Evolutionary conservation across 108 stramenopile genomes (phyloP).

Genomic region (Fistulifera pelliculosa): DNA sequence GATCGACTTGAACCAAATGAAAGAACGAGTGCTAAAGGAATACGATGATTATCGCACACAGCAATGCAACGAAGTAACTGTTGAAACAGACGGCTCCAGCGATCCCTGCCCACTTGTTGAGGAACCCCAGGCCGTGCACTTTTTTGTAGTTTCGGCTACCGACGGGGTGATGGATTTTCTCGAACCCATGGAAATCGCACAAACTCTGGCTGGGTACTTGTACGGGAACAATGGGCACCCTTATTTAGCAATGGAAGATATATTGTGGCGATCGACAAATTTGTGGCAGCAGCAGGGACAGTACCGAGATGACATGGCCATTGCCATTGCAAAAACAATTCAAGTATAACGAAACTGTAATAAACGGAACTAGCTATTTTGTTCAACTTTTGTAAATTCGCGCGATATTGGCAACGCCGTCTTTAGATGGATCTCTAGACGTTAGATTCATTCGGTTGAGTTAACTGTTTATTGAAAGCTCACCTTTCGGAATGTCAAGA

Average conservation of each 20-base stretch:
- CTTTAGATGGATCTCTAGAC: too few relatives aligned
- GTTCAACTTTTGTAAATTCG: too few relatives aligned
- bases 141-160: conserved; percentile 73
- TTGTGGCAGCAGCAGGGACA: conserved; percentile 71
- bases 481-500: too few relatives aligned
- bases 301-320: conserved; percentile 82
- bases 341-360: too few relatives aligned
- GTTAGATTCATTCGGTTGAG: too few relatives aligned
- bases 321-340: conserved; percentile 29
- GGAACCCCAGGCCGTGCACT: conserved; percentile 17
- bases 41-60: not conserved
- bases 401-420: too few relatives aligned
- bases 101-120: not conserved
- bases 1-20: conserved; percentile 19
- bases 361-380: too few relatives aligned
- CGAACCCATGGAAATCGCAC: conserved; percentile 34
- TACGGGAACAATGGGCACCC: conserved; percentile 39
- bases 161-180: conserved; percentile 73
- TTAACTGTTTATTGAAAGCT: too few relatives aligned
- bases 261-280: conserved; percentile 58
- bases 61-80: too few relatives aligned
- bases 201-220: conserved; percentile 45
- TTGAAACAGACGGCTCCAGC: not conserved
- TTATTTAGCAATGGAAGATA: conserved; percentile 53
- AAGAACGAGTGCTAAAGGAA: not conserved